phyloP scores from a whole-genome alignment of 345 rosid genomes.

The Punica granatum region DNA sequence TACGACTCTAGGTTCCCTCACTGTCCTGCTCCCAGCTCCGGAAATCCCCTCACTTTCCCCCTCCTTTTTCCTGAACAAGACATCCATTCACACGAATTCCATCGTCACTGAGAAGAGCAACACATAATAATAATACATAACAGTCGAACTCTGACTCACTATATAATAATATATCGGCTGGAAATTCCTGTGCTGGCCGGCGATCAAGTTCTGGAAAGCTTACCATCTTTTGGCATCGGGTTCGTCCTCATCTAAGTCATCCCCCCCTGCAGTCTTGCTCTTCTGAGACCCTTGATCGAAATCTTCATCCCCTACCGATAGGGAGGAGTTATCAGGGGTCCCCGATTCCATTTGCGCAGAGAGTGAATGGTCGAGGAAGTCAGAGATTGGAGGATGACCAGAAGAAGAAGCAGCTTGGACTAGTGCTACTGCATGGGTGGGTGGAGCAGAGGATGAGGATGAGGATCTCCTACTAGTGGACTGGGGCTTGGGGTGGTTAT shows the following conservation, averaged over 20 bases:
- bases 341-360: slow-evolving; percentile 41
- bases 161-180: too few relatives aligned
- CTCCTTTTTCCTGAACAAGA: slow-evolving; percentile 64
- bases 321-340: slow-evolving; percentile 67
- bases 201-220: not conserved
- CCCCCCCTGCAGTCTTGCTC: slow-evolving; percentile 48
- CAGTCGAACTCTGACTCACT: not conserved
- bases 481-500: slow-evolving; percentile 83
- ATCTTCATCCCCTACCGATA: slow-evolving; percentile 59
- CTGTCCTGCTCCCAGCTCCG: slow-evolving; percentile 63
- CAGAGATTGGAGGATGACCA: slow-evolving; percentile 13
- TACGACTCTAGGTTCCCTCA: slow-evolving; percentile 84
- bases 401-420: slow-evolving; percentile 28
- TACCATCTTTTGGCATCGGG: slow-evolving; percentile 86
- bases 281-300: slow-evolving; percentile 55
- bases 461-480: slow-evolving; percentile 63
- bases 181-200: not conserved
- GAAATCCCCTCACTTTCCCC: slow-evolving; percentile 73
- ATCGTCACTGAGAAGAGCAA: not conserved
- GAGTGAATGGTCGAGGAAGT: slow-evolving; percentile 40
- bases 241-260: slow-evolving; percentile 71
- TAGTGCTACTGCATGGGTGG: slow-evolving; percentile 21
- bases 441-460: slow-evolving; percentile 21
- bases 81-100: too few relatives aligned
- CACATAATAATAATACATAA: too few relatives aligned